Evolutionary conservation across 306 rosid species (phyloP).

Genomic region (cucumber (Cucumis sativus)): DNA sequence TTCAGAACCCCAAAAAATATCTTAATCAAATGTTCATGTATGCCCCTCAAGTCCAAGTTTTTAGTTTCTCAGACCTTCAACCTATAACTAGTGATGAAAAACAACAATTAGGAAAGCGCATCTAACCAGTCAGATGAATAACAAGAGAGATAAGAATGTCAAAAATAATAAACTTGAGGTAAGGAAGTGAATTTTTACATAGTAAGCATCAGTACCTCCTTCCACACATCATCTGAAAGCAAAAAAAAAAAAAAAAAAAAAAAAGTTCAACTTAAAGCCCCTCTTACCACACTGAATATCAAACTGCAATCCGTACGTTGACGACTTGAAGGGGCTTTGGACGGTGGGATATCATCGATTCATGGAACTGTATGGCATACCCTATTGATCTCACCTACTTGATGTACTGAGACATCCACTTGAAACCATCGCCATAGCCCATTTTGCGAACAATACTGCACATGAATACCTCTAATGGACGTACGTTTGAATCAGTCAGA

Average conservation of each 20-base stretch:
- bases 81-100: not conserved
- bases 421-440: conserved; percentile 35
- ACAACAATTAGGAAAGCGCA: not conserved
- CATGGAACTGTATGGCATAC: not conserved
- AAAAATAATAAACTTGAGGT: not conserved
- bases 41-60: conserved; percentile 1
- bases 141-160: not conserved
- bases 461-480: conserved; percentile 33
- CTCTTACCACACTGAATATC: not conserved
- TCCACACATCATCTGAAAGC: conserved; percentile 10
- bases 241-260: not conserved
- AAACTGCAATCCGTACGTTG: not conserved
- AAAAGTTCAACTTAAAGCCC: conserved; percentile 1
- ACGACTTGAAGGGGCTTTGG: not conserved
- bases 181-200: not conserved
- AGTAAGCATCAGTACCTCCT: not conserved
- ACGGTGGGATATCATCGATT: not conserved
- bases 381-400: conserved; percentile 7
- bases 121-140: conserved; percentile 1
- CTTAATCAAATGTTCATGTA: not conserved
- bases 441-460: conserved; percentile 34
- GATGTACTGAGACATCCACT: conserved; percentile 30
- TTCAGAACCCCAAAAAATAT: not conserved
- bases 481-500: conserved; percentile 21
- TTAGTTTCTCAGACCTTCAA: not conserved